These are phyloP conservation scores for Exophiala aquamarina DNA, from an alignment of 2,329 filamentous ascomycete species.

Conservation along the genomic window DNA sequence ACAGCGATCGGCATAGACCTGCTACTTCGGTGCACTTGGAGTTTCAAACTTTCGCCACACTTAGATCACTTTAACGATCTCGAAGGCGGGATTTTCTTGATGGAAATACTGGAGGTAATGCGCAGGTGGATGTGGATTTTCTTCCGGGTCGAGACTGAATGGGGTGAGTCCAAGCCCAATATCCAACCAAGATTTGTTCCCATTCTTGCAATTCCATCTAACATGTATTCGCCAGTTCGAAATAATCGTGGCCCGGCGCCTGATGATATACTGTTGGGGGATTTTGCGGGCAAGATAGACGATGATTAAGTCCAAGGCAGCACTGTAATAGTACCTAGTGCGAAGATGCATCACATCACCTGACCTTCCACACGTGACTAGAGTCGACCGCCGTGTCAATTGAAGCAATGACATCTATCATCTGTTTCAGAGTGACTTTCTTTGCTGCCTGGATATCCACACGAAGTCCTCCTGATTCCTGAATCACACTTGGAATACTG, in stretches of 20 bases:
- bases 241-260: slow-evolving; percentile 56
- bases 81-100: slow-evolving; percentile 82
- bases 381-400: too few relatives aligned
- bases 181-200: too few relatives aligned
- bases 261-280: slow-evolving; percentile 73
- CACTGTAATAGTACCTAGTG: too few relatives aligned
- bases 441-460: too few relatives aligned
- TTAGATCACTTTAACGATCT: slow-evolving; percentile 82
- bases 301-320: slow-evolving; percentile 48
- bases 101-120: slow-evolving; percentile 83
- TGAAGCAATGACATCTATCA: too few relatives aligned
- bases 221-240: slow-evolving; percentile 41
- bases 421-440: too few relatives aligned
- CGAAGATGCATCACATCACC: too few relatives aligned
- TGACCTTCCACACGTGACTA: too few relatives aligned
- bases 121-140: slow-evolving; percentile 97
- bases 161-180: slow-evolving; percentile 59
- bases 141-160: slow-evolving; percentile 91
- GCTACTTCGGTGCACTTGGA: slow-evolving; percentile 84
- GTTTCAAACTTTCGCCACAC: slow-evolving; percentile 78
- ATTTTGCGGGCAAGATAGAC: slow-evolving; percentile 67
- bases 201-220: slow-evolving; percentile 25
- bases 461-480: too few relatives aligned
- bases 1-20: slow-evolving; percentile 75
- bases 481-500: too few relatives aligned